phyloP scores from a whole-genome alignment of 2,329 filamentous ascomycete genomes.

The Trichoderma endophyticum region DNA sequence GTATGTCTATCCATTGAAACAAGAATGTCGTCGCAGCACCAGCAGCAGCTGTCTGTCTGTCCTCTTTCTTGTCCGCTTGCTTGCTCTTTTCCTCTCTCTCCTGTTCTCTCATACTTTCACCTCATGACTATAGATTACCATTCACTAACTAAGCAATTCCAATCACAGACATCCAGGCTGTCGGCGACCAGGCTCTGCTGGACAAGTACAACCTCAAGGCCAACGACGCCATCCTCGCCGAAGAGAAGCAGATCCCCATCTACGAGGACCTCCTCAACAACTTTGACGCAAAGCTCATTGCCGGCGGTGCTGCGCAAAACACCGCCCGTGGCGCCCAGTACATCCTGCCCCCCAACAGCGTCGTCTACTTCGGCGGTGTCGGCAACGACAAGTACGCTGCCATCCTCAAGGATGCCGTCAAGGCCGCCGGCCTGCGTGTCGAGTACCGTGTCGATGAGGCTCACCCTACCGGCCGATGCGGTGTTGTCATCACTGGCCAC shows the following conservation, averaged over 20 bases:
- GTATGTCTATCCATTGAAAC: slow-evolving; percentile 45
- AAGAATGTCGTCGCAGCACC: neutral
- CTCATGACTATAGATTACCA: neutral
- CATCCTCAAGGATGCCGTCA: slow-evolving; percentile 80
- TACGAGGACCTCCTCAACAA: slow-evolving; percentile 94
- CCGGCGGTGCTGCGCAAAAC: slow-evolving; percentile 96
- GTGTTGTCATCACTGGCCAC: slow-evolving; percentile 94
- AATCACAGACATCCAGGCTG: slow-evolving; percentile 78
- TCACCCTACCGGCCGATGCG: slow-evolving; percentile 86
- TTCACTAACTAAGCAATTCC: neutral
- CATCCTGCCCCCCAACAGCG: slow-evolving; percentile 83
- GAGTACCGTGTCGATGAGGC: slow-evolving; percentile 90
- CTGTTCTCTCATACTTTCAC: neutral
- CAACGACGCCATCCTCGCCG: slow-evolving; percentile 96
- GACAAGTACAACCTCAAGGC: slow-evolving; percentile 91
- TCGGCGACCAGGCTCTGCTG: slow-evolving; percentile 78
- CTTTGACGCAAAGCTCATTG: slow-evolving; percentile 89
- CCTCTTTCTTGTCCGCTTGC: neutral
- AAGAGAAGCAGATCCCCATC: slow-evolving; percentile 82
- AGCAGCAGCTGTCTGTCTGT: neutral
- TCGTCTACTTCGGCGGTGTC: slow-evolving; percentile 90
- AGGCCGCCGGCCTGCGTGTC: slow-evolving; percentile 82
- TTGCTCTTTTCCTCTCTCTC: neutral
- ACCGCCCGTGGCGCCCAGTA: slow-evolving; percentile 95
- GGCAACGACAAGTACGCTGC: slow-evolving; percentile 95